Evolutionary conservation across 129 eudicot genomes (phyloP).

Genomic region (Sambucus nigra): DNA sequence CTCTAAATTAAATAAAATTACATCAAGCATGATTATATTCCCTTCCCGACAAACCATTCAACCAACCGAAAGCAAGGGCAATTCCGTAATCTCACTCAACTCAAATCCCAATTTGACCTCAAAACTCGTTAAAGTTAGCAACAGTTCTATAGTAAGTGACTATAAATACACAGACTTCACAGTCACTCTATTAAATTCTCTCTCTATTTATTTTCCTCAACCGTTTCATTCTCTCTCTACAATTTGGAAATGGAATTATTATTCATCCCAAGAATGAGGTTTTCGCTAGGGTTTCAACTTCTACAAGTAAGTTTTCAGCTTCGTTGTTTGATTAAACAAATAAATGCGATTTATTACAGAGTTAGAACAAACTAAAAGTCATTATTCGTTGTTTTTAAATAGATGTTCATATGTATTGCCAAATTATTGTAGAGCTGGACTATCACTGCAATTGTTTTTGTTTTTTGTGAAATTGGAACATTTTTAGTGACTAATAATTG

Average conservation of each 20-base stretch:
- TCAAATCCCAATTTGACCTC: background rate
- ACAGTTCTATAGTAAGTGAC: background rate
- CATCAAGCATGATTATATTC: no score
- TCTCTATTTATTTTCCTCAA: background rate
- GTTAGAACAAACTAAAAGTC: background rate
- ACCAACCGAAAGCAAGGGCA: slow-evolving; percentile 45
- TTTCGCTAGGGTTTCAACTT: slow-evolving; percentile 2
- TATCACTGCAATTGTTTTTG: no score
- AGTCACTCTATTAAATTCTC: slow-evolving; percentile 16
- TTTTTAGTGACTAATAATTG: no score
- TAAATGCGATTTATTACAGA: background rate
- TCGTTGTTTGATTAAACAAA: background rate
- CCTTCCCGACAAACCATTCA: slow-evolving; percentile 6
- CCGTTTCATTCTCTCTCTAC: slow-evolving; percentile 19
- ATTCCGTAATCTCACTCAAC: slow-evolving; percentile 5
- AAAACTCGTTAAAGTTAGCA: background rate
- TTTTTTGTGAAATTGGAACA: no score
- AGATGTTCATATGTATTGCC: no score
- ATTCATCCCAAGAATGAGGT: slow-evolving; percentile 14
- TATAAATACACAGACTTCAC: background rate
- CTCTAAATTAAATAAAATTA: background rate
- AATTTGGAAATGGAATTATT: background rate
- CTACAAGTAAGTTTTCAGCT: slow-evolving; percentile 20
- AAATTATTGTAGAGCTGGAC: no score
- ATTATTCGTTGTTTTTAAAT: background rate